Evolutionary conservation across 2,329 filamentous ascomycete species (phyloP), one percentile per base, ranked within the genome.

Genomic region (Fusarium xyrophilum): DNA sequence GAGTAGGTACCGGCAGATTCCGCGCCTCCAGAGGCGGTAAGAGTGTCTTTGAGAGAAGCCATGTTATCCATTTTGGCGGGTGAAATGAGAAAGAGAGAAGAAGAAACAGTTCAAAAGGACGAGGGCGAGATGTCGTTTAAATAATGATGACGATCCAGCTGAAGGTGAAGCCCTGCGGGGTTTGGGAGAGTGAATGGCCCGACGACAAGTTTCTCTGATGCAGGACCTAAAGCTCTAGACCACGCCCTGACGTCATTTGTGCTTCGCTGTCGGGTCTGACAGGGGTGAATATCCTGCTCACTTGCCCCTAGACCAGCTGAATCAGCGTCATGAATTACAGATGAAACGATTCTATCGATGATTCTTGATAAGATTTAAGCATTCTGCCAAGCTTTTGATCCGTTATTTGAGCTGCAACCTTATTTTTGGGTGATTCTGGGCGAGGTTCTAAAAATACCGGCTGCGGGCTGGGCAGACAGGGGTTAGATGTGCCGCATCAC

Each of bases 21-120:
- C 7, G 69, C 55, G 57, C 71, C 71, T 65, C 71, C 71, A 62
- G 71, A 73, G 65, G 71, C 71, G 28, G 59, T 73, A 38, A 73
- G 60, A 19, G 63, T 73, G 15, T 74, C 63, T 33, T 53, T 38
- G 39, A 73, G 71, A 19, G 67, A 60, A 12, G 69, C 33, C 71
- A 73, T 73, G 59, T 59, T 72, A 48, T 52, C 47, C 71, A 73
- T 73, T 17, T 57, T 72, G 59, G 44, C 19, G 39, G n/a, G 19
- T 33, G 39, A 25, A 35, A 25, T 25, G 15, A 25, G 11, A n/a
- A n/a, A n/a, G 7, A 25, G 3, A 9, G 6, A 15, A 21, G 6
- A 15, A 6, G 21, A 44, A 10, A 23, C 15, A 5, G 2, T 8
- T 8, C 7, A 12, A 17, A 32, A 9, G 7, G 3, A 48, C 8